Conservation (phyloP, 31 red algal species). For the Odonthalia washingtoniensis region DNA sequence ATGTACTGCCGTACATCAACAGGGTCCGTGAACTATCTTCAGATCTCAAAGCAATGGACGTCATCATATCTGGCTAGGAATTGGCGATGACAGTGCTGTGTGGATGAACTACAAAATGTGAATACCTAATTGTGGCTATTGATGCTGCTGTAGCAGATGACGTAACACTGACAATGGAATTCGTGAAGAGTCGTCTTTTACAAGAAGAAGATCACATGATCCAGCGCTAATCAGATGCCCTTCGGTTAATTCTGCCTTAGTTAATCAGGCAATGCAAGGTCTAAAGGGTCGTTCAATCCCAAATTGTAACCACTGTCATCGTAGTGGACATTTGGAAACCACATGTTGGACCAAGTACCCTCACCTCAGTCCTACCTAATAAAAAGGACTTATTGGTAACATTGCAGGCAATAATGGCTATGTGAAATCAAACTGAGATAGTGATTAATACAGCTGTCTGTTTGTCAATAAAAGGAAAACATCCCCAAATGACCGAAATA, state of each 20-base stretch:
- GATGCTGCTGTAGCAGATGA: neutral
- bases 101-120: neutral
- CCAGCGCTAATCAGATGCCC: neutral
- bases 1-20: no score
- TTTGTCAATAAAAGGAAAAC: neutral
- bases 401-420: neutral
- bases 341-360: neutral
- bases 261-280: neutral
- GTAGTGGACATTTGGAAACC: neutral
- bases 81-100: neutral
- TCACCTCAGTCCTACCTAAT: neutral
- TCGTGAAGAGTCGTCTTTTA: slow-evolving; percentile 39
- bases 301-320: neutral
- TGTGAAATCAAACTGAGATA: neutral
- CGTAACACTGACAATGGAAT: slow-evolving; percentile 1
- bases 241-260: neutral
- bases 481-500: neutral
- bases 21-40: neutral
- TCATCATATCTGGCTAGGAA: neutral
- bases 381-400: neutral
- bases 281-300: neutral
- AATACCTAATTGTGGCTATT: slow-evolving; percentile 43
- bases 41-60: neutral
- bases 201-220: slow-evolving; percentile 34
- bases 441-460: neutral